A percentile compares a stretch with the other conserved stretches of the same genome.
These are phyloP conservation scores for Cystofilobasidium capitatum DNA, from an alignment of 768 basidiomycete genomes.

Conservation along the genomic window DNA sequence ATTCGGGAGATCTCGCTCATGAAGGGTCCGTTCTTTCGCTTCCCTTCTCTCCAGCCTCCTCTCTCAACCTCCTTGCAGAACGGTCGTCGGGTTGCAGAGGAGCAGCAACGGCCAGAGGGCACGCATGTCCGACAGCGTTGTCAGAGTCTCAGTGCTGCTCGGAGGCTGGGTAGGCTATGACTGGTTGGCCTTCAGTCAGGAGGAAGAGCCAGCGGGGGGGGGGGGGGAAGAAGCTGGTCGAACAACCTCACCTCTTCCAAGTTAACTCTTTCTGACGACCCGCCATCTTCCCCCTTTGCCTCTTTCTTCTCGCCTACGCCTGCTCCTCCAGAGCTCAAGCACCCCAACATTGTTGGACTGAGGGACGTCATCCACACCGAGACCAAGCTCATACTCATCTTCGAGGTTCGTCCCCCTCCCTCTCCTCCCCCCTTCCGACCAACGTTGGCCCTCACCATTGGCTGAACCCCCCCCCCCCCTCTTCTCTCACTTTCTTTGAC, in stretches of 20 bases:
- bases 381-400: slow-evolving; percentile 93
- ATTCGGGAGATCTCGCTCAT: slow-evolving; percentile 98
- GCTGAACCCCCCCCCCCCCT: not conserved
- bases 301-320: not conserved
- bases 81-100: not conserved
- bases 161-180: too few species aligned
- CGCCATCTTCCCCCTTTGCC: not conserved
- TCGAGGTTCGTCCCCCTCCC: slow-evolving; percentile 49
- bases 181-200: too few species aligned
- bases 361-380: slow-evolving; percentile 99
- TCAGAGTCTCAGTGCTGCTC: too few species aligned
- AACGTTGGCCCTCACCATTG: not conserved
- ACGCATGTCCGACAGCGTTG: too few species aligned
- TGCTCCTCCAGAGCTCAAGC: slow-evolving; percentile 66
- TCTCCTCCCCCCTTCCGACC: not conserved
- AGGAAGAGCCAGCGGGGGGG: too few species aligned
- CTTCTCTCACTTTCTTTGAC: not conserved
- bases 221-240: too few species aligned
- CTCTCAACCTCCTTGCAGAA: not conserved
- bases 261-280: not conserved
- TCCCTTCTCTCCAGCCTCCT: not conserved
- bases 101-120: not conserved
- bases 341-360: slow-evolving; percentile 94
- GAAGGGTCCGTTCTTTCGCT: slow-evolving; percentile 48
- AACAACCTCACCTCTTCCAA: not conserved